Percentiles rank a stretch among this genome's conserved stretches.
Evolutionary conservation across 208 protist species (phyloP).

Genomic region (Trypanosoma mega): DNA sequence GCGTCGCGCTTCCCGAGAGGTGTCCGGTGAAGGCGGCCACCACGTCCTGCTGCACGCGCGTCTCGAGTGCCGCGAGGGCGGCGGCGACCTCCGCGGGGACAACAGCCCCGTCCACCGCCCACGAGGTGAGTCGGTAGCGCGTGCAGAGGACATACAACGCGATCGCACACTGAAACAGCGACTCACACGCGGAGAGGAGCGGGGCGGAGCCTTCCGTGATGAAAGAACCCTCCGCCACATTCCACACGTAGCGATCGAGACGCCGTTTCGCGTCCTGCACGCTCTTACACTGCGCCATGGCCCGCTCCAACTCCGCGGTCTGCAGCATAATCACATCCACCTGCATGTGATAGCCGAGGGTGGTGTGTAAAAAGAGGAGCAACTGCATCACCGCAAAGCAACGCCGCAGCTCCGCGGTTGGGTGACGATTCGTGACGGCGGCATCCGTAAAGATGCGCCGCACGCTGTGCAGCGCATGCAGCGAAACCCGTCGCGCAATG

Average conservation of each 20-base stretch:
- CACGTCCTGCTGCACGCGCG: slow-evolving; percentile 63
- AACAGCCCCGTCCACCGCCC: slow-evolving; percentile 51
- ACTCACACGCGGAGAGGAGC: slow-evolving; percentile 46
- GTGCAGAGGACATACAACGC: slow-evolving; percentile 62
- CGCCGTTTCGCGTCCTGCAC: slow-evolving; percentile 72
- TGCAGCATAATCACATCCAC: slow-evolving; percentile 69
- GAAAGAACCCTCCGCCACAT: slow-evolving; percentile 66
- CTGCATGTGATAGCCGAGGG: slow-evolving; percentile 70
- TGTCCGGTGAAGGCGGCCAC: slow-evolving; percentile 57
- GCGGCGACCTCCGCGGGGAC: slow-evolving; percentile 70
- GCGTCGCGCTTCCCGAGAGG: slow-evolving; percentile 41
- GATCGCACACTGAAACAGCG: slow-evolving; percentile 33
- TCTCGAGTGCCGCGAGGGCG: slow-evolving; percentile 63
- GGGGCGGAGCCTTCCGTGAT: slow-evolving; percentile 51
- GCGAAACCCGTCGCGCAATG: slow-evolving; percentile 55
- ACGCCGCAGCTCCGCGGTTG: slow-evolving; percentile 61
- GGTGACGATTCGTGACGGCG: slow-evolving; percentile 50
- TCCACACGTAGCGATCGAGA: slow-evolving; percentile 79
- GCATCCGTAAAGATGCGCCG: slow-evolving; percentile 59
- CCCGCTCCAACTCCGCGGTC: slow-evolving; percentile 39
- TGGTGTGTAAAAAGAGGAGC: slow-evolving; percentile 59
- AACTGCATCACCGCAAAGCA: slow-evolving; percentile 63
- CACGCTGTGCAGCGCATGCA: slow-evolving; percentile 56
- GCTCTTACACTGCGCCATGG: slow-evolving; percentile 42
- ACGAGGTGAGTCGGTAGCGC: slow-evolving; percentile 66